Conservation (phyloP, 768 basidiomycete genomes). For the Leccinum olivaceopallidum region DNA sequence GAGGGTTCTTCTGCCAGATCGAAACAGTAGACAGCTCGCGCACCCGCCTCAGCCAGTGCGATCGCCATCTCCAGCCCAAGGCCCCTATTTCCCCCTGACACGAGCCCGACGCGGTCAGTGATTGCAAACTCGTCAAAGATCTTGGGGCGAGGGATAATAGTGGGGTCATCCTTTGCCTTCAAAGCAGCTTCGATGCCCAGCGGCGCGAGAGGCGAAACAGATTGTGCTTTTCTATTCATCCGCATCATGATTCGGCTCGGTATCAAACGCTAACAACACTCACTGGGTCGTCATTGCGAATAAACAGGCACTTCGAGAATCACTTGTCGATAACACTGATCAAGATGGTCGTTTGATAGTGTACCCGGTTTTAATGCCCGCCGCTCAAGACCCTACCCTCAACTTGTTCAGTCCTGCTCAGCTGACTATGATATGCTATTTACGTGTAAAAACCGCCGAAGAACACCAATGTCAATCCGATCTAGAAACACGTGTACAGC, state of each 20-base stretch:
- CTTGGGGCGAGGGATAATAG: constrained; percentile 41
- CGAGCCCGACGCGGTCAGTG: constrained; percentile 55
- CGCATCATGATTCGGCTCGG: neutral
- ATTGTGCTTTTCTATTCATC: constrained; percentile 32
- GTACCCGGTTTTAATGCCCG: constrained; percentile 1
- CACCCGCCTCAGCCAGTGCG: constrained; percentile 71
- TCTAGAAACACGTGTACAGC: neutral
- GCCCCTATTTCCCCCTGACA: constrained; percentile 66
- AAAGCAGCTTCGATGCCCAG: constrained; percentile 65
- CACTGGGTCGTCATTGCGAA: constrained; percentile 15
- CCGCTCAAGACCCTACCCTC: neutral
- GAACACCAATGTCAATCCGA: neutral
- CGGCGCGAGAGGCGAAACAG: constrained; percentile 55
- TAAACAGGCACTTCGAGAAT: neutral
- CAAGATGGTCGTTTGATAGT: neutral
- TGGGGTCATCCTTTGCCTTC: constrained; percentile 38
- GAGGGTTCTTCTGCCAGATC: constrained; percentile 60
- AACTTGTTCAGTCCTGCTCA: neutral
- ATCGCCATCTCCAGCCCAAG: constrained; percentile 86
- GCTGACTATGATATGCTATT: neutral
- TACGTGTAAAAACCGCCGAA: neutral
- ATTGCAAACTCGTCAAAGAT: constrained; percentile 62
- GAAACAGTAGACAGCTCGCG: constrained; percentile 66
- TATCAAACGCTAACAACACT: neutral
- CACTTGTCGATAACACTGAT: constrained; percentile 7